Base-by-base conservation (phyloP, 768 basidiomycete genomes). In the Galerina sulciceps region DNA sequence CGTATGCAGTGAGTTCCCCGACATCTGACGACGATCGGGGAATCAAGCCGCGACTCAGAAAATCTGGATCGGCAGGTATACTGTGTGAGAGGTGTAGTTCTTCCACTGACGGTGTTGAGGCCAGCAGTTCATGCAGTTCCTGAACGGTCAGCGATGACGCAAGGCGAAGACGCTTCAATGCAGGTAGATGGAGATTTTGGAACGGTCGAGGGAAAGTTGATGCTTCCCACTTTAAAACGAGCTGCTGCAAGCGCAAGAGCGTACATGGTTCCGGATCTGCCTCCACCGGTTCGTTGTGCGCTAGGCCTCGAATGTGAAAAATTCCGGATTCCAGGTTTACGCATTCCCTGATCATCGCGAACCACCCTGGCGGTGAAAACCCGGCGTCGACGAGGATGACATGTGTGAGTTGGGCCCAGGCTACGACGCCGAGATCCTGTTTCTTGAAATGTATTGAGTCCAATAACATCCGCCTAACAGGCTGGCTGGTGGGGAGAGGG, bases 161-260 rank as follows among this genome's bases (percentile, higher is more conserved):
- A 22, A 51, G 49, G 11, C 49, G 49, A 15, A 51, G 49, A 5
- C 36, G 20, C 3, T 18, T 51, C 5, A 51, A 38, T 15, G 0
- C 2, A 1, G 49, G 49, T 36, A 51, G 40, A 15, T 14, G 6
- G 9, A 51, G 37, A 10, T 51, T 51, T 23, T 40, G 38, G 49
- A 51, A 51, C 10, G 49, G n/a, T 22, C 38, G 36, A 13, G 36
- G 20, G 15, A 51, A 51, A 14, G 38, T 38, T 14, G 40, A 38
- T 10, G 49, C 36, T 23, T 51, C 40, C 49, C 49, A 51, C n/a
- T 51, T 51, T 6, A 51, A 22, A 4, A 51, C 49, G 36, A 51
- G 49, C 49, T 40, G 49, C 36, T 38, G 49, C 15, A 51, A 20
- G 2, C 40, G 37, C 3, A 20, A 10, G 9, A 51, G 49, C 17